Evolutionary conservation across 176 grass and related monocot genomes (phyloP), one percentile per base, ranked within the genome.

Genomic region (Saccharum spontaneum): DNA sequence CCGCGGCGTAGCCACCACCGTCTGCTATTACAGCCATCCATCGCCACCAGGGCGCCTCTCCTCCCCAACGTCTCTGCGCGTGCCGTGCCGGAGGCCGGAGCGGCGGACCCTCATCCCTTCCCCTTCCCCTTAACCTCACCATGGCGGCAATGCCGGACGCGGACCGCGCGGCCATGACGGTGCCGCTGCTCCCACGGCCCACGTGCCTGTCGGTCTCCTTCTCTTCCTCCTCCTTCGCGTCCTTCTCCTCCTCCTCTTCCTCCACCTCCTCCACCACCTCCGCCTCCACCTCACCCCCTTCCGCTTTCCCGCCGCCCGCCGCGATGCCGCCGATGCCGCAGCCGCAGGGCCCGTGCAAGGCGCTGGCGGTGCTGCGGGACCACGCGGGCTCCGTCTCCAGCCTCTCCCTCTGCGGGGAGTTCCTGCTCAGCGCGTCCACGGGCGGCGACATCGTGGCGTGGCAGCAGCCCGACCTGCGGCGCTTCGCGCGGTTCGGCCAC

Each of bases 331-430:
- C 13, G 7, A 39, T 39, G 12, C 16, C 50, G 16, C 50, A 18
- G 50, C 49, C 49, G 1, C 16, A 6, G 10, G 83, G 65, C 10
- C 8, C 45, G 24, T 89, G 88, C 79, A 98, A 94, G 87, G 71
- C 84, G 39, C 85, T 98, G 5, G 91, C 93, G 2, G 89, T 90
- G 57, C 75, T 98, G 26, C n/a, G 83, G 2, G 91, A 87, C 80
- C 91, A 98, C 73, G 55, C 16, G 57, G 88, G 90, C n/a, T 87
- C 90, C 48, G 88, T 98, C 7, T 89, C 93, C 34, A 90, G 90
- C 85, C 86, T 98, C 61, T 92, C 91, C 4, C 88, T 98, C 66
- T 98, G 93, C 78, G 97, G 93, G 1, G 97, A 98, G 90, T 98
- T 95, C 83, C 82, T 98, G 3, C 90, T 98, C 83, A 95, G 93